Percentiles rank a stretch among this genome's conserved stretches.
phyloP scores from a whole-genome alignment of 306 rosid species.

The Carpinus fangiana region DNA sequence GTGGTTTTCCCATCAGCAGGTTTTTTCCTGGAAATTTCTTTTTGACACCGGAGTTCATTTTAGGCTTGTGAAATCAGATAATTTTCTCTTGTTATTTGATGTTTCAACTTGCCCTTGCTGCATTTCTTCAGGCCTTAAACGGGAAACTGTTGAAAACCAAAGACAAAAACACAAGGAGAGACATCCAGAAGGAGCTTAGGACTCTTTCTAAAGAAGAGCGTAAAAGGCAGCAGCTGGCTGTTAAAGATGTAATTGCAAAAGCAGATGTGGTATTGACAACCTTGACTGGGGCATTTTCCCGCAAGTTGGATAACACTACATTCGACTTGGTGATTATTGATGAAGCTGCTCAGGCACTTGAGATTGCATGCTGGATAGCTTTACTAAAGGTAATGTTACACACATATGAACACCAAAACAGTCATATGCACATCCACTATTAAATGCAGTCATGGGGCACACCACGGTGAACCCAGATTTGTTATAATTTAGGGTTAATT shows the following conservation, averaged over 20 bases:
- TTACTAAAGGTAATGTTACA: conserved; percentile 69
- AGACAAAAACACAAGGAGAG: conserved; percentile 80
- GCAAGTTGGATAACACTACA: conserved; percentile 70
- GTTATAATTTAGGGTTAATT: no score
- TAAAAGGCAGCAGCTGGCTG: conserved; percentile 95
- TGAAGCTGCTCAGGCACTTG: conserved; percentile 99
- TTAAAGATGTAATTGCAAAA: conserved; percentile 80
- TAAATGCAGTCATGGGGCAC: conserved; percentile 4
- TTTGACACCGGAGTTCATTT: conserved; percentile 16
- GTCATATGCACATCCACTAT: conserved; percentile 5
- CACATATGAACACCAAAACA: not conserved
- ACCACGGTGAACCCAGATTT: no score
- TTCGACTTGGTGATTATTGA: conserved; percentile 95
- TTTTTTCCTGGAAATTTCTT: not conserved
- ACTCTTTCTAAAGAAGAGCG: conserved; percentile 92
- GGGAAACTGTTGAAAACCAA: conserved; percentile 90
- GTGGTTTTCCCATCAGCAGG: not conserved
- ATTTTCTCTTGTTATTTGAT: conserved; percentile 13
- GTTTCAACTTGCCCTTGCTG: conserved; percentile 20
- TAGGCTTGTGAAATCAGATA: conserved; percentile 4
- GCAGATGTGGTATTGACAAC: conserved; percentile 91
- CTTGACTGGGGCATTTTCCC: conserved; percentile 81
- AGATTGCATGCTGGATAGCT: conserved; percentile 95
- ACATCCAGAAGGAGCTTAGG: conserved; percentile 93
- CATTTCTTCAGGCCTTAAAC: conserved; percentile 68